These are phyloP conservation scores for Nemophila menziesii DNA, from an alignment of 257 asterid genomes.

Conservation along the genomic window DNA sequence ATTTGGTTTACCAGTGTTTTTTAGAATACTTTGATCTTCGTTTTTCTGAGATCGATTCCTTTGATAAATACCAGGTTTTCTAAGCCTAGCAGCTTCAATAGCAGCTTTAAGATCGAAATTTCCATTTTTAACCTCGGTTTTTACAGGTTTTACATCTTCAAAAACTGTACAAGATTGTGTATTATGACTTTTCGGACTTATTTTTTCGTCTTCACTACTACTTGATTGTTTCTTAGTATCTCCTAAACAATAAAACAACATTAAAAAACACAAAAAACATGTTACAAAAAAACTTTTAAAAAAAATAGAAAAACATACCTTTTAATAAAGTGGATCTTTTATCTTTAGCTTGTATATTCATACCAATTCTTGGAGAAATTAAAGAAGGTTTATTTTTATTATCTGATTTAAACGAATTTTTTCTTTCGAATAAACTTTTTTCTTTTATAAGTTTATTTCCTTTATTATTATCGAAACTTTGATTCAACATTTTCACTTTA, in stretches of 20 bases:
- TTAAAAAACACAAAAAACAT: too few relatives aligned
- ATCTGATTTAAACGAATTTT: constrained; percentile 46
- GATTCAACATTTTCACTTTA: constrained; percentile 57
- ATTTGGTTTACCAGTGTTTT: too few relatives aligned
- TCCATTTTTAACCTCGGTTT: constrained; percentile 29
- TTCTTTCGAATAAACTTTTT: constrained; percentile 42
- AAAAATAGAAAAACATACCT: too few relatives aligned
- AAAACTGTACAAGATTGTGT: constrained; percentile 18
- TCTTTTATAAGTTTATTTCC: constrained; percentile 36
- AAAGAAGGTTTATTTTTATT: constrained; percentile 23
- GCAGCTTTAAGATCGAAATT: constrained; percentile 62
- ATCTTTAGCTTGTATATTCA: too few relatives aligned
- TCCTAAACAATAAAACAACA: too few relatives aligned
- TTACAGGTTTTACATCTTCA: constrained; percentile 19
- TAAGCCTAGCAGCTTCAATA: constrained; percentile 74
- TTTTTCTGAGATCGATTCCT: too few relatives aligned
- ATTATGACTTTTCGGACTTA: constrained; percentile 26
- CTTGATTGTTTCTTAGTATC: too few relatives aligned
- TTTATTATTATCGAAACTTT: constrained; percentile 43
- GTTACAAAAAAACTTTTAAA: too few relatives aligned
- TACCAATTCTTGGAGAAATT: constrained; percentile 15
- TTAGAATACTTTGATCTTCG: too few relatives aligned
- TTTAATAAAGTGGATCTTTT: too few relatives aligned
- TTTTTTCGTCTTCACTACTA: too few relatives aligned
- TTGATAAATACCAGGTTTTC: constrained; percentile 58